Base-by-base conservation (phyloP, 768 basidiomycete species). In the Phylloporus rhodoxanthus region DNA sequence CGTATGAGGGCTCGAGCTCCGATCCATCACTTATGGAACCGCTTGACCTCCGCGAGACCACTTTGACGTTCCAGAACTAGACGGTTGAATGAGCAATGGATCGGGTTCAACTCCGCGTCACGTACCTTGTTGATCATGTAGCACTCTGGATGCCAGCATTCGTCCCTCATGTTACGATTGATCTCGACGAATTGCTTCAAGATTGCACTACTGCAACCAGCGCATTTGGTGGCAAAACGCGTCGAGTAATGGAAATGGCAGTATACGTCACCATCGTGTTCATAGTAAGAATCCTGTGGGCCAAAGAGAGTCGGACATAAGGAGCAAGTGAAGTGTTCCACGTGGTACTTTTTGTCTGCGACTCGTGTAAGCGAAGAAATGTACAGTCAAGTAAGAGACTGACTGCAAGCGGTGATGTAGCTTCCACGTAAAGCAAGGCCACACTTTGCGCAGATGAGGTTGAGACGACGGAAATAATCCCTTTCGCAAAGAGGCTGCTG, bases 91-190 rank as follows among this genome's bases (percentile, higher is more conserved):
- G 25, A 63, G 41, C 34, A 45, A 41, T 13, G 8, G 25, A 51
- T 41, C 26, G 26, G 34, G 26, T n/a, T 19, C 8, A 42, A 49
- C 45, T 15, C 38, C 25, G 36, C 7, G 37, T 9, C 1, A 55
- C 79, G 49, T 55, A 95, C 94, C 78, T 98, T 98, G 71, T 97
- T 95, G 58, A 99, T 97, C 95, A 97, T 97, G 69, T 98, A 97
- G 68, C 96, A 99, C 69, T 99, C 96, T 47, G 96, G 96, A 77
- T 99, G 96, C 95, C 96, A 99, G 64, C 95, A 98, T 72, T 99
- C 96, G 70, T 99, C 94, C 57, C 85, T 79, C 79, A 89, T 91
- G 70, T 98, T 98, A 52, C 96, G 81, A 63, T 99, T 98, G 71
- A 99, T 97, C 73, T 99, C 96, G 53, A 99, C 96, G 63, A 97